Conservation (phyloP, 768 basidiomycete genomes). For the Pleurotus cornucopiae region DNA sequence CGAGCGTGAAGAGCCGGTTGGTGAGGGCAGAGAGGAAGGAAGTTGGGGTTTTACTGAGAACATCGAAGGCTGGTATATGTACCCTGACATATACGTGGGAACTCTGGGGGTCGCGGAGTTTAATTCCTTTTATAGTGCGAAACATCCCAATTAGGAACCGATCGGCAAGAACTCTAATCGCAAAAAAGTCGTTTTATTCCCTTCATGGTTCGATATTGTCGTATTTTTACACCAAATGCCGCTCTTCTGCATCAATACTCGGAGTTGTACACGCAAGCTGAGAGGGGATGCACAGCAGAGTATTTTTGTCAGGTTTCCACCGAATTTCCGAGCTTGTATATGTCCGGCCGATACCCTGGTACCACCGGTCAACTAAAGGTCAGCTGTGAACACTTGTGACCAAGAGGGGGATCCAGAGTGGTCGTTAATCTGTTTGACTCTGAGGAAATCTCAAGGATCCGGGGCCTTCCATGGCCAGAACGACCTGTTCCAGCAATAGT, state of each 20-base stretch:
- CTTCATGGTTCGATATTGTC: constrained; percentile 5
- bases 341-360: neutral
- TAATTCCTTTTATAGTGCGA: neutral
- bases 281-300: neutral
- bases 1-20: constrained; percentile 3
- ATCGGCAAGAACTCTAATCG: neutral
- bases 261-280: neutral
- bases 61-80: constrained; percentile 12
- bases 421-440: neutral
- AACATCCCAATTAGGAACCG: constrained; percentile 1
- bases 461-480: no score
- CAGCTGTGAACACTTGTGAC: constrained; percentile 1
- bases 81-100: constrained; percentile 6
- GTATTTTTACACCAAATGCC: neutral
- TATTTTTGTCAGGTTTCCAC: neutral
- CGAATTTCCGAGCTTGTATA: neutral
- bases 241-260: neutral
- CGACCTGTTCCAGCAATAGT: no score
- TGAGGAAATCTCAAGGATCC: no score
- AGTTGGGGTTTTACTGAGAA: constrained; percentile 1
- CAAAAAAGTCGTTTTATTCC: constrained; percentile 8
- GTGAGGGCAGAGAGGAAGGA: constrained; percentile 9
- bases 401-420: neutral
- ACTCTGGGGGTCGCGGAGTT: constrained; percentile 5
- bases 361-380: neutral